phyloP scores from a whole-genome alignment of 78 protist species.

The Dictyostelium capitatum region DNA sequence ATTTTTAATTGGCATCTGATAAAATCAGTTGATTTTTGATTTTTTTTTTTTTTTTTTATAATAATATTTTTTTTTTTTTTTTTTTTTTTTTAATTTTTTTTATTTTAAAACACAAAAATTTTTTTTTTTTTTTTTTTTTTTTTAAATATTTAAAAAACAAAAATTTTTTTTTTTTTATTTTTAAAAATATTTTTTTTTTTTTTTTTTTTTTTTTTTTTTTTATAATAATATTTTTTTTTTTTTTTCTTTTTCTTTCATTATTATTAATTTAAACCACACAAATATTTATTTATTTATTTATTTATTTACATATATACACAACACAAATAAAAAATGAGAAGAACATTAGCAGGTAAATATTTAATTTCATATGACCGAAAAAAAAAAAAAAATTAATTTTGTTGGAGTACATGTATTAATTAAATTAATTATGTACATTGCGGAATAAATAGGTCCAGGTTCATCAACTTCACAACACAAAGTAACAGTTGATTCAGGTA shows the following conservation, averaged over 20 bases:
- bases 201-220: neutral
- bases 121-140: too few species aligned
- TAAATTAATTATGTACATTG: too few species aligned
- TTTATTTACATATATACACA: neutral
- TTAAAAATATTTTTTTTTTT: neutral
- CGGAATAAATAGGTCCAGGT: slow-evolving; percentile 11
- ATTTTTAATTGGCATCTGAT: too few species aligned
- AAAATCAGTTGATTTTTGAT: too few species aligned
- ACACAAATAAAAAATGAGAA: slow-evolving; percentile 36
- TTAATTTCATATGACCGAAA: too few species aligned
- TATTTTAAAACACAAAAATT: too few species aligned
- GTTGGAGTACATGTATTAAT: too few species aligned
- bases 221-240: neutral
- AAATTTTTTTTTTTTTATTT: neutral
- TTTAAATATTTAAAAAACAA: too few species aligned
- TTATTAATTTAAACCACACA: neutral
- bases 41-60: too few species aligned
- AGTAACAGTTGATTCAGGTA: slow-evolving; percentile 55
- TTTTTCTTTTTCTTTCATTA: neutral
- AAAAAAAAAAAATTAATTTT: too few species aligned
- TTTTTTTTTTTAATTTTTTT: too few species aligned
- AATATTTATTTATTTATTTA: neutral
- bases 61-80: too few species aligned
- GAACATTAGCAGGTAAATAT: slow-evolving; percentile 80
- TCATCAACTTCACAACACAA: slow-evolving; percentile 55